These are phyloP conservation scores for Piloderma croceum DNA, from an alignment of 768 basidiomycete species.

Conservation along the genomic window DNA sequence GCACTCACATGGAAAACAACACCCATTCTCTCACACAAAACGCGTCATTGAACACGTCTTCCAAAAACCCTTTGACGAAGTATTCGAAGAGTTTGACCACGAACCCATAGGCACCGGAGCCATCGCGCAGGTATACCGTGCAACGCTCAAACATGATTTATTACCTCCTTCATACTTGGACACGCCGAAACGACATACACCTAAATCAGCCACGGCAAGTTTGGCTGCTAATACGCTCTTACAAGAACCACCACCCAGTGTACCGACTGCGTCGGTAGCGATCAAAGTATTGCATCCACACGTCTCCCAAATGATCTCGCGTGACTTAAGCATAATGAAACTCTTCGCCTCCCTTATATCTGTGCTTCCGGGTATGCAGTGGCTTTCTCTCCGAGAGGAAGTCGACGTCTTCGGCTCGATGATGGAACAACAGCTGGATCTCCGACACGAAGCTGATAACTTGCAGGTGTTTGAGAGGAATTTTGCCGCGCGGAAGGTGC, in stretches of 20 bases:
- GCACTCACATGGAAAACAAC: slow-evolving; percentile 83
- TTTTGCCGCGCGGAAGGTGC: slow-evolving; percentile 72
- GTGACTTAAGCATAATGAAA: slow-evolving; percentile 92
- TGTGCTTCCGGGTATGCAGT: slow-evolving; percentile 86
- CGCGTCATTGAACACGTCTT: slow-evolving; percentile 80
- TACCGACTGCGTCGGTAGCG: slow-evolving; percentile 84
- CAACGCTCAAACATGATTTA: slow-evolving; percentile 75
- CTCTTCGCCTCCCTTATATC: slow-evolving; percentile 82
- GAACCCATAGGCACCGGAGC: slow-evolving; percentile 94
- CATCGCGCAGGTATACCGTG: slow-evolving; percentile 94
- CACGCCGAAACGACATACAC: slow-evolving; percentile 59
- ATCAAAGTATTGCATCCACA: slow-evolving; percentile 94
- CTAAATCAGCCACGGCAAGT: slow-evolving; percentile 38
- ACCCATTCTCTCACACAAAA: slow-evolving; percentile 76
- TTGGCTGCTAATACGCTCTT: slow-evolving; percentile 46
- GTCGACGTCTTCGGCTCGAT: slow-evolving; percentile 90
- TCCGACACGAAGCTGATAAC: slow-evolving; percentile 87
- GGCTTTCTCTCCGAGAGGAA: slow-evolving; percentile 94
- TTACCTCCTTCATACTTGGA: slow-evolving; percentile 81
- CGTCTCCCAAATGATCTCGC: slow-evolving; percentile 72
- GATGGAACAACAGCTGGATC: slow-evolving; percentile 94
- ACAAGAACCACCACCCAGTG: slow-evolving; percentile 57
- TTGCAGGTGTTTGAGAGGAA: slow-evolving; percentile 79
- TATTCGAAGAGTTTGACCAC: slow-evolving; percentile 87
- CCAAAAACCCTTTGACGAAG: slow-evolving; percentile 73